Base-by-base conservation (phyloP, 208 protist species). In the Acanthamoeba divionensis region DNA sequence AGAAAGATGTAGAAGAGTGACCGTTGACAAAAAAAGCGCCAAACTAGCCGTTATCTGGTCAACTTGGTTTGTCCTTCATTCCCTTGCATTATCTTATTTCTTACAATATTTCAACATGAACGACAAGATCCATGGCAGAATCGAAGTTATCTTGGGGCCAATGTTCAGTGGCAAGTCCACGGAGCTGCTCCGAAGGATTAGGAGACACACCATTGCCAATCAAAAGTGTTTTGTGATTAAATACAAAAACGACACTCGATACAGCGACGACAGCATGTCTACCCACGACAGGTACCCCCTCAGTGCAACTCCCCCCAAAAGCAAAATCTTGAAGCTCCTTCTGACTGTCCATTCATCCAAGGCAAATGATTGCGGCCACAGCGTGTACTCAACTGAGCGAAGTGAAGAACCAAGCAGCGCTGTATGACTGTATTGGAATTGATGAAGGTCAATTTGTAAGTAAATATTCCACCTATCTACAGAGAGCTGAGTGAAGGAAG, bases 221-320 rank as follows among this genome's bases (percentile, higher is more conserved):
- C 94, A 93, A 45, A 91, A 91, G 29, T 97, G 95, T 87, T 95
- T 96, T 21, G 90, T 98, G 1, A 96, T 98, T 77, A 98, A 98
- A 93, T 97, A 98, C 94, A 86, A 88, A 29, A 90, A 94, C 24
- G 97, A 98, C 93, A 92, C 82, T 0, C 95, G 97, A 48, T 98
- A 98, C 93, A 93, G 92, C 82, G 71, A 71, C n/a, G 92, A 96
- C 50, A 91, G 90, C 86, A 93, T 98, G 0, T 92, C 95, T 47
- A 97, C 96, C 1, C 96, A 98, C 83, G 97, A 98, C 88, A 79
- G 94, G 88, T 48, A 92, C 18, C 13, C 52, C 36, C 7, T 36
- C 8, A 12, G 12, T 12, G 36, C 24, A 21, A 44, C 10, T n/a
- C 0, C 10, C 31, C 10, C 15, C 15, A 41, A 26, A 21, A 79